These are phyloP conservation scores for Tephrocybe sp. DNA, from an alignment of 768 basidiomycete species.

Conservation along the genomic window DNA sequence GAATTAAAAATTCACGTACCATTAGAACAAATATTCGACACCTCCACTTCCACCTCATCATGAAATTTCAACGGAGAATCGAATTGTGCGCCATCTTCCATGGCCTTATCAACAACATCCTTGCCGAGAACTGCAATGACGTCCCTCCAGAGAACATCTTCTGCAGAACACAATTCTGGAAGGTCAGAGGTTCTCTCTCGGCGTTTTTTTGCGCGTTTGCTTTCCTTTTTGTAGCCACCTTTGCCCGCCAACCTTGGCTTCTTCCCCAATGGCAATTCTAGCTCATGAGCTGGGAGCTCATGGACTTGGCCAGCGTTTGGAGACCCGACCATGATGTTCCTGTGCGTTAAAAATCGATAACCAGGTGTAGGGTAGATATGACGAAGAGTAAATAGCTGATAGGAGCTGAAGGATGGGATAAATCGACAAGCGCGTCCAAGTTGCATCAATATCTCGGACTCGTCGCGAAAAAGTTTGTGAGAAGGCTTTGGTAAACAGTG, in stretches of 20 bases:
- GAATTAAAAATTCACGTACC: slow-evolving; percentile 35
- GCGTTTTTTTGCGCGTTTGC: slow-evolving; percentile 24
- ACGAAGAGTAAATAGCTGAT: not conserved
- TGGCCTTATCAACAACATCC: slow-evolving; percentile 47
- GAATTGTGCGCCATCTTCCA: slow-evolving; percentile 48
- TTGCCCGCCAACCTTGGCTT: slow-evolving; percentile 21
- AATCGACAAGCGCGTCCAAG: not conserved
- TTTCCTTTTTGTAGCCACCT: slow-evolving; percentile 23
- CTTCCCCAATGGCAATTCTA: slow-evolving; percentile 24
- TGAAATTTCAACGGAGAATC: slow-evolving; percentile 57
- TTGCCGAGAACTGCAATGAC: slow-evolving; percentile 63
- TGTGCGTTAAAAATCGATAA: not conserved
- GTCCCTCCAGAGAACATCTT: slow-evolving; percentile 76
- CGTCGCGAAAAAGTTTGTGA: slow-evolving; percentile 7
- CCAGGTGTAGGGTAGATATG: not conserved
- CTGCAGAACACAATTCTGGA: slow-evolving; percentile 65
- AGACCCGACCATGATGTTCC: slow-evolving; percentile 10
- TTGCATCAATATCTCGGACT: not conserved
- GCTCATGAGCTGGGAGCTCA: slow-evolving; percentile 15
- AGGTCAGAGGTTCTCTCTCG: slow-evolving; percentile 36
- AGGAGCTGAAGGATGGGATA: not conserved
- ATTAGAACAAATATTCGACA: slow-evolving; percentile 60
- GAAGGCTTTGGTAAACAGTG: slow-evolving; percentile 11
- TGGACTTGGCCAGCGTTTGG: slow-evolving; percentile 20
- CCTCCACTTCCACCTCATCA: slow-evolving; percentile 64